Conservation (phyloP, 225 moss, liverwort and hornwort species). For the Pleurozium schreberi region DNA sequence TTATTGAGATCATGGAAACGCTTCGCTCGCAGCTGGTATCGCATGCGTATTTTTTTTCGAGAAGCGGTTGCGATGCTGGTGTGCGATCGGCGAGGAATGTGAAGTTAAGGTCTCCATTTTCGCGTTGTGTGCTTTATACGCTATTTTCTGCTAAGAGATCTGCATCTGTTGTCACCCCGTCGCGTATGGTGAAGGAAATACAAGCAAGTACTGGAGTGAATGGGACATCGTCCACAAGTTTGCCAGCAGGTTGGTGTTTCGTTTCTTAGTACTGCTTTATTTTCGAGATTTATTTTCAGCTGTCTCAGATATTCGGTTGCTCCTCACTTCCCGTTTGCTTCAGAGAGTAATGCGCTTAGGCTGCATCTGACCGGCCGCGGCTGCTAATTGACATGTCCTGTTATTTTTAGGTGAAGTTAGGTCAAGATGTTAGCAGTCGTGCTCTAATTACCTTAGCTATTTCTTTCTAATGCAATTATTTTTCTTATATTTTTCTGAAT, state of each 20-base stretch:
- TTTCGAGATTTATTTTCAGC: background rate
- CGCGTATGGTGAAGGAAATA: background rate
- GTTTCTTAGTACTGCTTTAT: background rate
- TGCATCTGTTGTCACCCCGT: background rate
- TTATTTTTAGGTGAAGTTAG: background rate
- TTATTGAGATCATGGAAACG: background rate
- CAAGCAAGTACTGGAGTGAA: slow-evolving; percentile 3
- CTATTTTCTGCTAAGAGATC: background rate
- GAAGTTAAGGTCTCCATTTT: background rate
- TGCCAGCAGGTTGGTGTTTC: slow-evolving; percentile 20
- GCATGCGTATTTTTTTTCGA: background rate
- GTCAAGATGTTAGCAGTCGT: background rate
- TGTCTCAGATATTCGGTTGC: background rate
- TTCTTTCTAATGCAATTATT: background rate
- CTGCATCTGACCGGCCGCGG: background rate
- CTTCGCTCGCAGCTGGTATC: background rate
- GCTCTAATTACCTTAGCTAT: background rate
- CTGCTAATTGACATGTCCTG: background rate
- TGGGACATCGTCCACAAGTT: background rate
- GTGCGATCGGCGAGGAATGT: background rate
- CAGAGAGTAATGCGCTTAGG: background rate
- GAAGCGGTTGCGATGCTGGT: background rate
- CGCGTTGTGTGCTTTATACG: background rate
- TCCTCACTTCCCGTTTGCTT: background rate
- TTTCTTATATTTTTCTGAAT: background rate